Base-by-base conservation (phyloP, 2,329 filamentous ascomycete species). In the Ophiognomonia clavigignenti-juglandacearum region DNA sequence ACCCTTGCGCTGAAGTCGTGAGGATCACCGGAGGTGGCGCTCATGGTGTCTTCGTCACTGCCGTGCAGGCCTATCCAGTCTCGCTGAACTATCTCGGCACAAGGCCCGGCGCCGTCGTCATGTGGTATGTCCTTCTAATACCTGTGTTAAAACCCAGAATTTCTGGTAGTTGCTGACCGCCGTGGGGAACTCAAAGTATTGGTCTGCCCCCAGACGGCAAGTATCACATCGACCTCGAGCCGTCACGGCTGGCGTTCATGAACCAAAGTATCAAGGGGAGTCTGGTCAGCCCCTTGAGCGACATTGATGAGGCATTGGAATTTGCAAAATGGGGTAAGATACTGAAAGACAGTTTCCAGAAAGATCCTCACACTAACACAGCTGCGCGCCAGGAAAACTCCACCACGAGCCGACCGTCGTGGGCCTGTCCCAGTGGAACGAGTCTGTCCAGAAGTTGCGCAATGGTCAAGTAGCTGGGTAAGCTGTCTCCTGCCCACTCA, bases 41-140 rank as follows among this genome's bases (percentile, higher is more conserved):
- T 9, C 49, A 54, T 23, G 52, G 31, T 11, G 49, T 47, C 16
- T 52, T 54, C 16, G 50, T 52, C 9, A 52, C 52, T 6, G 52
- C 52, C 13, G 39, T 52, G 6, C 52, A 54, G 24, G 47, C 52
- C 4, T 54, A 54, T 36, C 52, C 49, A 2, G 46, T 39, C 13
- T 45, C 46, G 14, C 9, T 54, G 29, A 41, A 48, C 29, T 54
- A 54, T 26, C 35, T 52, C n/a, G 52, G 45, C 6, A 31, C 16
- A 19, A 27, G 49, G 13, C 26, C 37, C 24, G 40, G 49, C 3
- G 43, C 46, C 6, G 37, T 45, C 29, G 37, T 52, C 32, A 50
- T 54, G 39, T 54, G 52, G 52, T 54, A 44, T 22, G 49, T 36
- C 3, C 39, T 14, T n/a, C 6, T 22, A 6, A 7, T 13, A 18